Conservation (phyloP, 2,329 filamentous ascomycete genomes). For the Nannizziopsis barbatae region DNA sequence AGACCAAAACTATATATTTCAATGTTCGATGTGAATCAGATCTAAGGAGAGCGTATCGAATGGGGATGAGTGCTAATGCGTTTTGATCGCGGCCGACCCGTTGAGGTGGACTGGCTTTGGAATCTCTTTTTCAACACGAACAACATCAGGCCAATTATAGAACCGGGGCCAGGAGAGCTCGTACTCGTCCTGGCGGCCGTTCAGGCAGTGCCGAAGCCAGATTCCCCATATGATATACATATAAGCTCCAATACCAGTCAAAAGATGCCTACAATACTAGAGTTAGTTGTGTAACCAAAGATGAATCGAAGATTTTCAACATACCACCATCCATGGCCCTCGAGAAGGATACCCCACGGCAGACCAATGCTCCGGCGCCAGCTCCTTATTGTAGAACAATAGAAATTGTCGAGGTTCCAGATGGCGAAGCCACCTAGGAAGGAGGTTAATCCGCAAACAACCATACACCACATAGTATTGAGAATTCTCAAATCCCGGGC, state of each 20-base stretch:
- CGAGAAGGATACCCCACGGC: conserved; percentile 67
- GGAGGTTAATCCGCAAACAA: conserved; percentile 53
- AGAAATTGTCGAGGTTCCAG: conserved; percentile 71
- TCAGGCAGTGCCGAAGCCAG: conserved; percentile 67
- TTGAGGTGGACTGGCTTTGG: conserved; percentile 7
- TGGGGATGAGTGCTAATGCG: not conserved
- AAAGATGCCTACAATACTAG: conserved; percentile 52
- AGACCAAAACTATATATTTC: no score
- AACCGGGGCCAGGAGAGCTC: conserved; percentile 57
- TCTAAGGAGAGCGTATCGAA: no score
- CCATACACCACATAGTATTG: conserved; percentile 65
- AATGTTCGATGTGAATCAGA: no score
- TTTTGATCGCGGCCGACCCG: conserved; percentile 8
- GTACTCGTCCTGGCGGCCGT: conserved; percentile 61
- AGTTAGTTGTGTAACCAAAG: not conserved
- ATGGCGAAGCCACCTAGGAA: conserved; percentile 66
- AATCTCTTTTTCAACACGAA: conserved; percentile 23
- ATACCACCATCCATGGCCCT: conserved; percentile 63
- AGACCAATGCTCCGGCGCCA: conserved; percentile 60
- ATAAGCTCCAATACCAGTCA: conserved; percentile 74
- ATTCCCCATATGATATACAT: conserved; percentile 76
- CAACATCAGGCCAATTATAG: conserved; percentile 47
- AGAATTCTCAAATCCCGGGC: conserved; percentile 47
- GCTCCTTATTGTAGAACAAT: conserved; percentile 52
- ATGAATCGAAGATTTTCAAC: conserved; percentile 18